A percentile compares a stretch with the other conserved stretches of the same genome.
phyloP scores from a whole-genome alignment of 352 stramenopile species.

The Phytophthora cryptogea region DNA sequence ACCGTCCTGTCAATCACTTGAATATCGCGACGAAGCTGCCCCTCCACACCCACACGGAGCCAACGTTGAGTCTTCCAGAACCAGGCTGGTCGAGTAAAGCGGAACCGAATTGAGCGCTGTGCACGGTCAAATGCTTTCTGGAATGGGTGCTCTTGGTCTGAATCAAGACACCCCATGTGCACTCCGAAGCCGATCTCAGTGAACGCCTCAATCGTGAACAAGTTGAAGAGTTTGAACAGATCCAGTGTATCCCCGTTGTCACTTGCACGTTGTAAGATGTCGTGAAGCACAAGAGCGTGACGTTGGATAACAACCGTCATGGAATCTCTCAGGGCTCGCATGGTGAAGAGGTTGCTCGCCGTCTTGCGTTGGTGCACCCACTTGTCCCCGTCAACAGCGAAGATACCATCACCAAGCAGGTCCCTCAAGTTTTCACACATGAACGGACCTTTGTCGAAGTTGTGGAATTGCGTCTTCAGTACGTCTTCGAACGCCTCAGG shows the following conservation, averaged over 20 bases:
- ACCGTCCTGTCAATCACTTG: conserved; percentile 45
- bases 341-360: conserved; percentile 84
- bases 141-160: conserved; percentile 48
- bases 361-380: conserved; percentile 82
- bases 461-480: conserved; percentile 63
- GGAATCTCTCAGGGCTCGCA: conserved; percentile 39
- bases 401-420: conserved; percentile 72
- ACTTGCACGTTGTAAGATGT: conserved; percentile 17
- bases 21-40: conserved; percentile 34
- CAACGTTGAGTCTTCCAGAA: conserved; percentile 53
- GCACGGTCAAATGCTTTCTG: conserved; percentile 55
- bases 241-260: conserved; percentile 29
- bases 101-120: conserved; percentile 36
- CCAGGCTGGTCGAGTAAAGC: conserved; percentile 43
- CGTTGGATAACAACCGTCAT: conserved; percentile 39
- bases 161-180: conserved; percentile 39
- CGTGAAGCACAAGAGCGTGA: conserved; percentile 21
- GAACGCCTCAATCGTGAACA: conserved; percentile 73
- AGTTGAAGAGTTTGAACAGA: conserved; percentile 45
- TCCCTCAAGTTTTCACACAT: conserved; percentile 43
- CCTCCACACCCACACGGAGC: conserved; percentile 39
- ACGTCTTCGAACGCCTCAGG: conserved; percentile 53
- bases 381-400: conserved; percentile 52
- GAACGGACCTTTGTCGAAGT: conserved; percentile 60
- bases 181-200: conserved; percentile 74